A percentile compares a stretch with the other conserved stretches of the same genome.
phyloP scores from a whole-genome alignment of 768 basidiomycete genomes.

The Psilocybe azurescens region DNA sequence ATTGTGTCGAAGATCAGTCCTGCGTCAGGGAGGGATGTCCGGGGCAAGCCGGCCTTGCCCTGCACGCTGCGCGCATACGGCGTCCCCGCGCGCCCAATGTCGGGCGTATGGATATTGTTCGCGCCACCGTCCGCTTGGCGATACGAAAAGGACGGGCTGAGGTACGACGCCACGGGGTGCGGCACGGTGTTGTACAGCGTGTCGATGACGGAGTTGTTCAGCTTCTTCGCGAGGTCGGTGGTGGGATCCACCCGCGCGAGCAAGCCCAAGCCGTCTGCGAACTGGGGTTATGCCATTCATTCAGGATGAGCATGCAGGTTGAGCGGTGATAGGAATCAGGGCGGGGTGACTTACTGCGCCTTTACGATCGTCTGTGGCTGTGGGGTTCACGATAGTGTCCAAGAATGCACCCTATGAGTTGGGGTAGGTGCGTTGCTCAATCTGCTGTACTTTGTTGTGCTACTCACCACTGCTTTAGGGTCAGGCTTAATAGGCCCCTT shows the following conservation, averaged over 20 bases:
- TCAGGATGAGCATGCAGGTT: no score
- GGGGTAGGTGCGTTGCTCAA: no score
- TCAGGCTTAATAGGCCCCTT: constrained; percentile 21
- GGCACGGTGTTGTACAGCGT: constrained; percentile 64
- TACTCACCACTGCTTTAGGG: constrained; percentile 11
- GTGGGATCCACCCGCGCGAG: constrained; percentile 19
- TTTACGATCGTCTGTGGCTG: constrained; percentile 16
- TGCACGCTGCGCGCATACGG: constrained; percentile 61
- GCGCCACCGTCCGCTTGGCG: constrained; percentile 35
- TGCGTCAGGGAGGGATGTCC: constrained; percentile 55
- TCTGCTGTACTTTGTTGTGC: no score
- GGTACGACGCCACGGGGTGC: constrained; percentile 45
- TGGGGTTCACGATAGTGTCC: constrained; percentile 10
- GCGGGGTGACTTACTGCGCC: constrained; percentile 13
- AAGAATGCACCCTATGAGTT: constrained; percentile 9
- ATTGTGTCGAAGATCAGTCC: constrained; percentile 67
- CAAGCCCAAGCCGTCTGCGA: constrained; percentile 19
- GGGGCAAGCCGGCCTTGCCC: constrained; percentile 42
- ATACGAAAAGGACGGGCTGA: constrained; percentile 38
- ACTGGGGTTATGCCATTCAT: constrained; percentile 1
- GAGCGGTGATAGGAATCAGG: no score
- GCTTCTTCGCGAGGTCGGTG: constrained; percentile 14
- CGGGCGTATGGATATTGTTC: constrained; percentile 52
- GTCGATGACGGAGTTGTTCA: constrained; percentile 33
- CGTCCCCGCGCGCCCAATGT: constrained; percentile 54